Percentiles rank a stretch among this genome's conserved stretches.
phyloP scores from a whole-genome alignment of 306 rosid species.

The Dalbergia cochinchinensis region DNA sequence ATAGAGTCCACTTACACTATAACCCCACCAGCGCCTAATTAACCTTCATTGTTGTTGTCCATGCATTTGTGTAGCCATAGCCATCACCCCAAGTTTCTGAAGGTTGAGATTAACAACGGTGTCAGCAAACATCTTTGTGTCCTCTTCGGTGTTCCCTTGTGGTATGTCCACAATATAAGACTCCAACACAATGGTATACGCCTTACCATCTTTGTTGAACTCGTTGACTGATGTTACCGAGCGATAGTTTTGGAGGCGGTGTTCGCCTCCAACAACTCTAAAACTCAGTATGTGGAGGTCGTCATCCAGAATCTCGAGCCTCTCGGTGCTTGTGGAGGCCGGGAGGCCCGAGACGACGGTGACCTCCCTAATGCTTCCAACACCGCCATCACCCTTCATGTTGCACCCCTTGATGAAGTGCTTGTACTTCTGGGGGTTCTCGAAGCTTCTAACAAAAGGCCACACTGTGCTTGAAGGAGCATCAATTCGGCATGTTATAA shows the following conservation, averaged over 20 bases:
- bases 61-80: conserved; percentile 56
- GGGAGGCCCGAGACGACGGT: conserved; percentile 90
- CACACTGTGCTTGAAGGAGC: conserved; percentile 69
- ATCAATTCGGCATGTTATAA: conserved; percentile 72
- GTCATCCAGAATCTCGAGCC: conserved; percentile 89
- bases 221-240: conserved; percentile 87
- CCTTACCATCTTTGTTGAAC: conserved; percentile 57
- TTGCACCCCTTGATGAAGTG: conserved; percentile 90
- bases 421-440: conserved; percentile 80
- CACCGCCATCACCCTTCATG: conserved; percentile 76
- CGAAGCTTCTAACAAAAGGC: conserved; percentile 76
- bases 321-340: conserved; percentile 89
- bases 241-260: conserved; percentile 75
- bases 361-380: conserved; percentile 85
- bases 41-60: conserved; percentile 38
- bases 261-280: conserved; percentile 88
- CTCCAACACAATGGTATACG: conserved; percentile 77
- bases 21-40: neutral
- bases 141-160: conserved; percentile 82
- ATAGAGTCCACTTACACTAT: neutral
- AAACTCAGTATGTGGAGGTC: conserved; percentile 80
- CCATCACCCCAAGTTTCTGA: conserved; percentile 80
- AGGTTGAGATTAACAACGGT: conserved; percentile 89
- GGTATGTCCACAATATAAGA: conserved; percentile 90
- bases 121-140: conserved; percentile 90